Evolutionary conservation across 2,329 filamentous ascomycete genomes (phyloP), one percentile per base, ranked within the genome.

Genomic region (Phialemoniopsis sp.): DNA sequence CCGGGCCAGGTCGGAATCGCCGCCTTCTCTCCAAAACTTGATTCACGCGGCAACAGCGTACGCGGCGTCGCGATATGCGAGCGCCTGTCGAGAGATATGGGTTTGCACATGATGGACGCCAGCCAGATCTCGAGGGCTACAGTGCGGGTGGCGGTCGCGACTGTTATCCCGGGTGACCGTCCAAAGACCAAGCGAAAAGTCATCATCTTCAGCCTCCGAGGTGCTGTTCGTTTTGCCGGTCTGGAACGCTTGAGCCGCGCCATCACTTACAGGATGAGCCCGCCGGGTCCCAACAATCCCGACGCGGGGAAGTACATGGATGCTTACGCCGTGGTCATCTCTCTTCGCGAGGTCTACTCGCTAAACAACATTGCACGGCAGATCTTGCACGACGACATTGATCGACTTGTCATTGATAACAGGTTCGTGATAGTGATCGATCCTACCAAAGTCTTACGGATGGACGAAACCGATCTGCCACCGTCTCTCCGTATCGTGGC

Each of bases 61-160:
- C 46, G 57, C 6, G 57, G 57, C 15, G 57, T 59, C 3, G 50
- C 46, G 7, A 59, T 60, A 7, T 60, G 55, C 36, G 47, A 60
- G 37, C 46, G 55, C 36, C 40, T 60, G 3, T 60, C 57, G 1
- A 35, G 46, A 7, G 57, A 60, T 10, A 58, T 60, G 57, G 57
- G 57, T 7, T 46, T 60, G 31, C 57, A 60, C 43, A 60, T 60
- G 57, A 59, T 59, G 56, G 57, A 59, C 16, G 54, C 57, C 3
- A 57, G 54, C 40, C 57, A 59, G 36, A 57, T 60, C 13, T 51
- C 51, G 5, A 37, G 50, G 13, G 54, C 57, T 1, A 60, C 55
- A 0, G 54, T 57, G 4, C 50, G 50, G 7, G 57, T 54, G 3
- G 50, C 53, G 2, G 47, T 57, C 8, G 52, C 13, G 10, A 26